Evolutionary conservation across 2,329 filamentous ascomycete species (phyloP), one percentile per base, ranked within the genome.

Genomic region (Mariannaea elegans): DNA sequence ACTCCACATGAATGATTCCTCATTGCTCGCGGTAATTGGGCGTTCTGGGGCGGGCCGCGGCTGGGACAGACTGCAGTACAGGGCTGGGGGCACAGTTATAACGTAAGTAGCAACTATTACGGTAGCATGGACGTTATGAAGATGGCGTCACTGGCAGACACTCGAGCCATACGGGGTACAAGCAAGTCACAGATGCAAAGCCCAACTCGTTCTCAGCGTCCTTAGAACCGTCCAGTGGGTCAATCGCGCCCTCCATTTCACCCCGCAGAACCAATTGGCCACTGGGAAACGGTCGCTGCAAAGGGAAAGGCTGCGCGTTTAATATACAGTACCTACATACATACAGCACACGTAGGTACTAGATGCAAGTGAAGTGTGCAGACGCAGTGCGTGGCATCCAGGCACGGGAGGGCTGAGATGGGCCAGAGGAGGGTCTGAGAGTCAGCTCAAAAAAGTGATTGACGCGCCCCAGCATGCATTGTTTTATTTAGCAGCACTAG

Each of bases 101-200:
- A n/a, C n/a, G n/a, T n/a, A n/a, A n/a, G n/a, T n/a, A n/a, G n/a
- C n/a, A n/a, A n/a, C n/a, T n/a, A n/a, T n/a, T n/a, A n/a, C 12
- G n/a, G 10, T 13, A n/a, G 19, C n/a, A 24, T 36, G 34, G n/a
- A 41, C 21, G 51, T 57, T 65, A 67, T 63, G 54, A 65, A 56
- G 61, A 70, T 70, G 67, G 67, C 67, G 67, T 70, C 67, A 70
- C 60, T n/a, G n/a, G n/a, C n/a, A n/a, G n/a, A n/a, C n/a, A n/a
- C n/a, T n/a, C n/a, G 27, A 7, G 27, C 12, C 27, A 31, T 12
- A 7, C 54, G 56, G 39, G 65, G 62, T 61, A 70, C 65, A 56
- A 56, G 36, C 53, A 36, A 21, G 39, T 58, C 60, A 59, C 56
- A 65, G 61, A 61, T 65, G 56, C 59, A 59, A 65, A 67, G 66